These are phyloP conservation scores for Penicillium argentinense DNA, from an alignment of 495 filamentous ascomycete species.

Conservation along the genomic window DNA sequence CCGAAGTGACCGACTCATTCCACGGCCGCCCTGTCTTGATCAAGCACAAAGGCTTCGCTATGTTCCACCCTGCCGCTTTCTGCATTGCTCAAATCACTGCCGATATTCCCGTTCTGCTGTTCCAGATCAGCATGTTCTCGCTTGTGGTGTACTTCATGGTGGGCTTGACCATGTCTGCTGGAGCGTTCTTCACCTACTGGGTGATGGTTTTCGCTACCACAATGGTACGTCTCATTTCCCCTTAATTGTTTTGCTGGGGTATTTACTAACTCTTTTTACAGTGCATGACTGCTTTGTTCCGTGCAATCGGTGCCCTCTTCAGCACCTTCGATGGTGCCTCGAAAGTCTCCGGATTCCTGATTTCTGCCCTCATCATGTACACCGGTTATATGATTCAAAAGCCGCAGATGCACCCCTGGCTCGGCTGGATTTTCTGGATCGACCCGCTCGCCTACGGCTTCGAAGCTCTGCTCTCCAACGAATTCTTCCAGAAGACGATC, in stretches of 20 bases:
- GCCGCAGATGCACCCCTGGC: slow-evolving; percentile 70
- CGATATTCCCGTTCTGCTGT: slow-evolving; percentile 66
- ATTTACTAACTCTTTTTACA: slow-evolving; percentile 4
- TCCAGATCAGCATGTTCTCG: slow-evolving; percentile 64
- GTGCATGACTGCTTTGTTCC: slow-evolving; percentile 53
- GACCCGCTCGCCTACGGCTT: slow-evolving; percentile 75
- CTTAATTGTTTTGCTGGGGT: not conserved
- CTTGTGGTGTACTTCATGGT: slow-evolving; percentile 77
- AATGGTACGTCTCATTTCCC: slow-evolving; percentile 24
- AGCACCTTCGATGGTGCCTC: slow-evolving; percentile 53
- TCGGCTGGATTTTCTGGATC: slow-evolving; percentile 71
- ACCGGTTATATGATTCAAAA: slow-evolving; percentile 61
- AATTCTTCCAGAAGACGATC: slow-evolving; percentile 57
- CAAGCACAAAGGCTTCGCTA: slow-evolving; percentile 74
- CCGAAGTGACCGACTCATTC: slow-evolving; percentile 71
- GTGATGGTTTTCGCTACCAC: slow-evolving; percentile 42
- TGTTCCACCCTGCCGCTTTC: slow-evolving; percentile 73
- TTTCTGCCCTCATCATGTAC: slow-evolving; percentile 55
- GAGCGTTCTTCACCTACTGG: slow-evolving; percentile 55
- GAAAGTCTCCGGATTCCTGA: slow-evolving; percentile 51
- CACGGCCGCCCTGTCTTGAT: slow-evolving; percentile 66
- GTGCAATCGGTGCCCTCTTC: slow-evolving; percentile 50
- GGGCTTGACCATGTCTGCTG: slow-evolving; percentile 44
- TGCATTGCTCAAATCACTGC: slow-evolving; percentile 68
- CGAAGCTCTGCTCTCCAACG: slow-evolving; percentile 64